A percentile compares a stretch with the other conserved stretches of the same genome.
Evolutionary conservation across 306 rosid species (phyloP).

Genomic region (Lupinus albus): DNA sequence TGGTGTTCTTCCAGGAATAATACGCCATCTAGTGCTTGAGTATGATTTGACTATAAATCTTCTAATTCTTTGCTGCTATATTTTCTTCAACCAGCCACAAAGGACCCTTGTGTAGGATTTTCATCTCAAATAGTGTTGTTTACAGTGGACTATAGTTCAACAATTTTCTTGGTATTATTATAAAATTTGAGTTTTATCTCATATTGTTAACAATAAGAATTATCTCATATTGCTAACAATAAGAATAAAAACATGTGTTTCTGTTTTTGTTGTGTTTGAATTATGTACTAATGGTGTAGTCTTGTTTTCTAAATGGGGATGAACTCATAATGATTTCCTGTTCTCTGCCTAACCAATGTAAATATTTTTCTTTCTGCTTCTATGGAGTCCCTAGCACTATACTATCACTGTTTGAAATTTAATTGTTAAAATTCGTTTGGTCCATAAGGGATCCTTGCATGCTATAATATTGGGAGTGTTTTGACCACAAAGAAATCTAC

Average conservation of each 20-base stretch:
- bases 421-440: constrained; percentile 28
- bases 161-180: constrained; percentile 13
- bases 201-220: constrained; percentile 8
- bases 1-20: constrained; percentile 82
- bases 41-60: constrained; percentile 41
- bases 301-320: constrained; percentile 13
- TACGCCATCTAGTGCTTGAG: constrained; percentile 83
- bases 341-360: constrained; percentile 6
- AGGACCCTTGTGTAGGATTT: not conserved
- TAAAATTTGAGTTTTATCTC: constrained; percentile 28
- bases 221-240: constrained; percentile 22
- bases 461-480: constrained; percentile 21
- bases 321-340: constrained; percentile 6
- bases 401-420: constrained; percentile 25
- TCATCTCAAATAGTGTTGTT: constrained; percentile 12
- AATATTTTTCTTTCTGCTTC: not conserved
- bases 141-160: constrained; percentile 10
- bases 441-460: constrained; percentile 18
- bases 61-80: not conserved
- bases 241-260: constrained; percentile 14
- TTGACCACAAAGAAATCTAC: constrained; percentile 4
- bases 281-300: constrained; percentile 8
- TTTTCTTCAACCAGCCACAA: constrained; percentile 23
- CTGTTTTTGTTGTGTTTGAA: constrained; percentile 34
- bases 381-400: not conserved